phyloP scores from a whole-genome alignment of 1,139 yeast genomes.

The Magnusiomyces tetraspermus region DNA sequence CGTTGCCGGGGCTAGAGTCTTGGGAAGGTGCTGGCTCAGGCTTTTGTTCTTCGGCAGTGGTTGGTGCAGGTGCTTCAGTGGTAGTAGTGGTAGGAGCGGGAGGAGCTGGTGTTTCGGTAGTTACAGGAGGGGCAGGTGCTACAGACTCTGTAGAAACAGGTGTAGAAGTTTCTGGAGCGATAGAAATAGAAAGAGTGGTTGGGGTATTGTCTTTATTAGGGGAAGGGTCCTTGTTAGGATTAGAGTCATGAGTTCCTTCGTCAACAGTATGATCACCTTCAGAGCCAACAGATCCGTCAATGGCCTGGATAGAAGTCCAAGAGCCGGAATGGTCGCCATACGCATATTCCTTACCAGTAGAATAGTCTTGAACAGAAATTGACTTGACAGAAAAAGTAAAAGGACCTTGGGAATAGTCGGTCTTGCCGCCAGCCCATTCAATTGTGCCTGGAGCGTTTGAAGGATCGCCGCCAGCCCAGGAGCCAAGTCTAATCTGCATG shows the following conservation, averaged over 20 bases:
- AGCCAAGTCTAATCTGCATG: slow-evolving; percentile 58
- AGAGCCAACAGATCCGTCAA: slow-evolving; percentile 56
- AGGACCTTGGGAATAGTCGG: slow-evolving; percentile 58
- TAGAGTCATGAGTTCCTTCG: not conserved
- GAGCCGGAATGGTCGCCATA: slow-evolving; percentile 57
- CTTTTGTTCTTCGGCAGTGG: too few relatives aligned
- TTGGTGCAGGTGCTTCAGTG: too few relatives aligned
- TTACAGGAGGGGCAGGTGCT: too few relatives aligned
- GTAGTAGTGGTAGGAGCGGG: too few relatives aligned
- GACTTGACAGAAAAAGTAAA: slow-evolving; percentile 58
- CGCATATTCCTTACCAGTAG: slow-evolving; percentile 60
- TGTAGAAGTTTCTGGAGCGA: too few relatives aligned
- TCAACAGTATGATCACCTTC: slow-evolving; percentile 35
- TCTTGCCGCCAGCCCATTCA: slow-evolving; percentile 78
- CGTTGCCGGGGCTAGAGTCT: too few relatives aligned
- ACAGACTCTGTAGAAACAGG: too few relatives aligned
- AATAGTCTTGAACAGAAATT: slow-evolving; percentile 63
- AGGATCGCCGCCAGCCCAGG: slow-evolving; percentile 80
- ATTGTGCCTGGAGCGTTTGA: slow-evolving; percentile 56
- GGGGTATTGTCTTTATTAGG: too few relatives aligned
- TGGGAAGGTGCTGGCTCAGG: too few relatives aligned
- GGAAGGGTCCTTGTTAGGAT: too few relatives aligned
- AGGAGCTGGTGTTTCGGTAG: slow-evolving; percentile 10
- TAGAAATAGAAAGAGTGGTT: too few relatives aligned
- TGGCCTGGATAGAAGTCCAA: slow-evolving; percentile 60